Conservation (phyloP, 805 yeast species). For the Teunomyces cretensis region DNA sequence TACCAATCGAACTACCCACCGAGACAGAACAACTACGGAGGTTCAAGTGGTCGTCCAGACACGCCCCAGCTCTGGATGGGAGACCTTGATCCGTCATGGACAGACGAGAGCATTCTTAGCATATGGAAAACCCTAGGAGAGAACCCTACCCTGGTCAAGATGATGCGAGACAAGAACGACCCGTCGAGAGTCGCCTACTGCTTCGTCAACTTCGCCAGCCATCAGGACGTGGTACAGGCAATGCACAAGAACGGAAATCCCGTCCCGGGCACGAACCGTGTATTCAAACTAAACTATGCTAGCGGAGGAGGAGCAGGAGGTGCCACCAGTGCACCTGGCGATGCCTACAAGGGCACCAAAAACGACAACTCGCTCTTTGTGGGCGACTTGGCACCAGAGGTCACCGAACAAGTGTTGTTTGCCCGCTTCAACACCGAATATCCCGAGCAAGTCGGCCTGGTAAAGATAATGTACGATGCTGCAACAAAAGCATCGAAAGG, state of each 20-base stretch:
- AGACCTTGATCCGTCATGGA: constrained; percentile 83
- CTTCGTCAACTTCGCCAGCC: constrained; percentile 69
- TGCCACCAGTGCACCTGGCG: constrained; percentile 5
- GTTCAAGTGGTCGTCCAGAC: neutral
- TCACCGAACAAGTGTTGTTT: constrained; percentile 62
- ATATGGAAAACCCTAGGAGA: constrained; percentile 77
- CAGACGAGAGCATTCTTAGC: constrained; percentile 61
- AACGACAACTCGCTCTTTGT: constrained; percentile 72
- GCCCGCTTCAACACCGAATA: constrained; percentile 67
- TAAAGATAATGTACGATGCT: constrained; percentile 76
- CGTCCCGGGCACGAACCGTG: constrained; percentile 64
- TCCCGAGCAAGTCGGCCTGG: constrained; percentile 68
- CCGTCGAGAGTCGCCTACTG: constrained; percentile 52
- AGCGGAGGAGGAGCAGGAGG: constrained; percentile 40
- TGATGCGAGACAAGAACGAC: constrained; percentile 68
- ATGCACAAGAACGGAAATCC: constrained; percentile 63
- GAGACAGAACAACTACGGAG: constrained; percentile 21
- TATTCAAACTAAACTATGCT: constrained; percentile 80
- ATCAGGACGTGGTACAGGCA: constrained; percentile 64
- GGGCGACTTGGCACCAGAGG: constrained; percentile 77
- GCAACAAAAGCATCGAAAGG: constrained; percentile 72
- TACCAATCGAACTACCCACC: constrained; percentile 1
- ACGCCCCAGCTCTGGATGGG: constrained; percentile 76
- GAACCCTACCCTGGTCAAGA: constrained; percentile 54
- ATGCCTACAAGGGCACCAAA: neutral